Base-by-base conservation (phyloP, 2,329 filamentous ascomycete genomes). In the Stagonosporopsis vannaccii region DNA sequence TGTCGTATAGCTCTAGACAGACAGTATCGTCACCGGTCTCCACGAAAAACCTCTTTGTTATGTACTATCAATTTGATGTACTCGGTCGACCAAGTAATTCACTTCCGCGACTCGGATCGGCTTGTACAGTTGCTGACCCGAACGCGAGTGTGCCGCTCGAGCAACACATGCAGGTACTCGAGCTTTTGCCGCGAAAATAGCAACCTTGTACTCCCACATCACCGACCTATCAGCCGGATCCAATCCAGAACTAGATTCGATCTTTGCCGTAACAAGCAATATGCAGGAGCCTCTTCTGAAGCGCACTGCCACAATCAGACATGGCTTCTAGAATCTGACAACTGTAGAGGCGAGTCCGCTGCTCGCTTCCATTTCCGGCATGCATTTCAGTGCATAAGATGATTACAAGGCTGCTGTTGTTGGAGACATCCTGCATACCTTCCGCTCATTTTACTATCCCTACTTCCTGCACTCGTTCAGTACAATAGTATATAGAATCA, bases 251-350 rank as follows among this genome's bases (percentile, higher is more conserved):
- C 40, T 32, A 8, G 23, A 8, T 20, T 32, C 32, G 30, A 19
- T 20, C n/a, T 35, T 23, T 25, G 23, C 23, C 28, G 12, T 6
- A 41, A 25, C 11, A 26, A 26, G 35, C 22, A 23, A 12, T 25
- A 40, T 17, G 35, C 15, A 17, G 41, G 28, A 32, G 12, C 23
- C 3, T 32, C 35, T 40, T 3, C 25, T 6, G 20, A 23, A 3
- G 8, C n/a, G n/a, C 45, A 40, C 25, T 49, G 26, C 45, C 26
- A 33, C 45, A 32, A 6, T 12, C 25, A 19, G 36, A 25, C 17
- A 49, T 30, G 36, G 45, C 45, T 49, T 40, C 32, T 30, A 28
- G 45, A 33, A 32, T 49, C n/a, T 32, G 36, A n/a, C n/a, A 17
- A 23, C 23, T 20, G 36, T 30, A 13, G 45, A 25, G 32, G 25